Evolutionary conservation across 2,329 filamentous ascomycete species (phyloP), one percentile per base, ranked within the genome.

Genomic region (Sodiomyces alkalinus): DNA sequence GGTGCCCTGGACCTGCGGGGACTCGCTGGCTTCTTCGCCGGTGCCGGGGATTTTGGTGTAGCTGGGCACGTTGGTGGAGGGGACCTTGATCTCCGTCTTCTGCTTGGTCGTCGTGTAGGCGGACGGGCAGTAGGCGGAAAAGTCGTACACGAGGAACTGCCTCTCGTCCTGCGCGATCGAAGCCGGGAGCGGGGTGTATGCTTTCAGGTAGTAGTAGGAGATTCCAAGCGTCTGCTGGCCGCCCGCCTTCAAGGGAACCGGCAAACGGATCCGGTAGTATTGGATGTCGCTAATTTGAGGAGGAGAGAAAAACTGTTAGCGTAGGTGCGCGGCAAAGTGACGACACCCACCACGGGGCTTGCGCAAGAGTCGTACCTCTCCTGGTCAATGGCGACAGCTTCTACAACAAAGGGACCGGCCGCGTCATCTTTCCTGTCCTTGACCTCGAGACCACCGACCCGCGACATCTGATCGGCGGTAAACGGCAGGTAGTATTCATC

Each of bases 11-110:
- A 82, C 86, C 50, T 81, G 68, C 2, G 87, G 85, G 39, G 63
- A 68, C 38, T 66, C 58, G 17, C 51, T 45, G 41, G 80, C 71
- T 30, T 68, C 62, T 30, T 68, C 62, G 23, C 67, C 68, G 28
- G 33, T 47, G 25, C 66, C 68, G 13, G 68, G 63, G 12, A 92
- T 66, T 38, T 70, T 75, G 30, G 83, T 93, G 54, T 82, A 92
- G 47, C 94, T 83, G 32, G 85, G 80, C 17, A 93, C 67, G 42
- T 81, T 76, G 38, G 68, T 59, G 30, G 72, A 78, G 26, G 80
- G 69, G 42, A 92, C 75, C 62, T 94, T 94, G 56, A 98, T 57
- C 56, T 96, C 93, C 21, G 90, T 96, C 71, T 94, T 94, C 53
- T 98, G 90, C 60, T 93, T 93, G 44, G 70, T 53, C 10, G 85